A percentile compares a stretch with the other conserved stretches of the same genome.
phyloP scores from a whole-genome alignment of 78 protist genomes.

The Dictyostelium intermedium region DNA sequence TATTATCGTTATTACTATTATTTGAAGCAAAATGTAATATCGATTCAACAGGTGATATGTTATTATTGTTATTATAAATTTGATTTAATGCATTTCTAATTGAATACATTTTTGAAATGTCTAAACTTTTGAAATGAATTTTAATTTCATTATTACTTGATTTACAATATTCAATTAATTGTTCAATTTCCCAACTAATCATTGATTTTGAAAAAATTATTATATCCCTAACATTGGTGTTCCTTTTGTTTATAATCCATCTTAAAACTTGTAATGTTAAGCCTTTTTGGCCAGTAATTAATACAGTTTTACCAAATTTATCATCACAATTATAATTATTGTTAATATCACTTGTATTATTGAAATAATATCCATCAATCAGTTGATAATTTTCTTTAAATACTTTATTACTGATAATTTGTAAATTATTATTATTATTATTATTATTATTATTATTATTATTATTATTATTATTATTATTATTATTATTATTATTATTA shows the following conservation, averaged over 20 bases:
- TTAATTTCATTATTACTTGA: not conserved
- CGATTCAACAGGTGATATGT: not conserved
- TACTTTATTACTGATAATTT: not conserved
- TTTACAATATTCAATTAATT: not conserved
- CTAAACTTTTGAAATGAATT: not conserved
- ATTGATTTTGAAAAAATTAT: not conserved
- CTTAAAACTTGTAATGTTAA: not conserved
- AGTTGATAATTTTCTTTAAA: not conserved
- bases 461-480: not conserved
- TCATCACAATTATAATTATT: not conserved
- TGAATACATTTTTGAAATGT: constrained; percentile 1
- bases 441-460: not conserved
- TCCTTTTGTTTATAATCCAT: not conserved
- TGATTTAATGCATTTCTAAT: not conserved
- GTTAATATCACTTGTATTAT: not conserved
- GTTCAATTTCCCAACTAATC: not conserved
- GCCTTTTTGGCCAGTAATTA: not conserved
- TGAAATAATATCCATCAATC: not conserved
- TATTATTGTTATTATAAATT: not conserved
- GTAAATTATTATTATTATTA: not conserved
- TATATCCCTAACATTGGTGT: not conserved
- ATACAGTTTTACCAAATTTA: not conserved
- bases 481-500: not conserved
- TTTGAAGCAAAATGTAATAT: not conserved
- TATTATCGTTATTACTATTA: not conserved